Evolutionary conservation across 768 basidiomycete species (phyloP).

Genomic region (Leccinum sublutescens): DNA sequence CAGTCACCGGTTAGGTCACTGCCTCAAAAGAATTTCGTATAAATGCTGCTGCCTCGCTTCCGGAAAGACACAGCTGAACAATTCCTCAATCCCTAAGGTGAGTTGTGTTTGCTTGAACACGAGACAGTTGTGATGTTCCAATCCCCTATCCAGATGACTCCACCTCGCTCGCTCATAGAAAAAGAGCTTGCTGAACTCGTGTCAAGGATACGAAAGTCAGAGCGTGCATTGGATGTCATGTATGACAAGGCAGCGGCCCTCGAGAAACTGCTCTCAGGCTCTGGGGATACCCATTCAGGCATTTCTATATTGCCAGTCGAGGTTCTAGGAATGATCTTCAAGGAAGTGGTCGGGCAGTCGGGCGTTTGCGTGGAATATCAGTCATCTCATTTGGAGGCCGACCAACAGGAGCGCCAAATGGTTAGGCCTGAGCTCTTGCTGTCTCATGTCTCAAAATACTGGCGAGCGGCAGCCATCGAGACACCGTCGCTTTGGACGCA

Average conservation of each 20-base stretch:
- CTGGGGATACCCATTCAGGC: not conserved
- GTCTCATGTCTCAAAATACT: constrained; percentile 42
- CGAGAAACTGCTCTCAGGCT: constrained; percentile 6
- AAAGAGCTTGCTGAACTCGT: constrained; percentile 17
- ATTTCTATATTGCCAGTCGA: constrained; percentile 28
- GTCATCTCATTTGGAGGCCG: not conserved
- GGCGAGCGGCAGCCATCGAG: constrained; percentile 40
- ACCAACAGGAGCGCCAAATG: constrained; percentile 10
- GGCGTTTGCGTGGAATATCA: constrained; percentile 1
- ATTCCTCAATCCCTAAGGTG: constrained; percentile 8
- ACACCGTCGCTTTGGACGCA: constrained; percentile 42
- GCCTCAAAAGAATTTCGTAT: constrained; percentile 12
- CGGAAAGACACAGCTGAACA: not conserved
- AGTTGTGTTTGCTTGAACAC: not conserved
- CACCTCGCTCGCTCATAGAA: constrained; percentile 6
- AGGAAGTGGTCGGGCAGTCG: constrained; percentile 14
- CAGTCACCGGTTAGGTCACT: not conserved
- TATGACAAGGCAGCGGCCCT: constrained; percentile 16
- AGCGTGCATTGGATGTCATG: constrained; percentile 20
- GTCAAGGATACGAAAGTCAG: constrained; percentile 21
- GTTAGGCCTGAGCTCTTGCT: constrained; percentile 33
- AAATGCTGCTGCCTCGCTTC: constrained; percentile 5
- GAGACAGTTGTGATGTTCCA: not conserved
- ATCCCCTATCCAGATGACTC: constrained; percentile 8
- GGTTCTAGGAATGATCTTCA: constrained; percentile 27